Conservation (phyloP, 2,329 filamentous ascomycete genomes). For the Penicillium sp. region DNA sequence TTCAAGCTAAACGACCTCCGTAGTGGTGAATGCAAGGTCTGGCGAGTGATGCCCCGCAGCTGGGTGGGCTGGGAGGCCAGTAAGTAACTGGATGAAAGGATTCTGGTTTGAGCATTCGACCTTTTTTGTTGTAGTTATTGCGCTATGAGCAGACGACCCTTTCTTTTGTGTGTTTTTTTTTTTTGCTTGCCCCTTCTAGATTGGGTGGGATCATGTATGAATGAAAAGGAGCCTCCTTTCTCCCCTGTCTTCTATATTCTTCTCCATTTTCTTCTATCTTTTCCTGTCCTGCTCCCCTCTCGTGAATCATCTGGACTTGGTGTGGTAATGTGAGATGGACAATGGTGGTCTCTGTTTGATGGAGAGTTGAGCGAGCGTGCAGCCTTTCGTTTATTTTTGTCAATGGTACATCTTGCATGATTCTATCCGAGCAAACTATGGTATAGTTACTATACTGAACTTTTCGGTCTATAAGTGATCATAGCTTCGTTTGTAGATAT, state of each 20-base stretch:
- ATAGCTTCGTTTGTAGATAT: background rate
- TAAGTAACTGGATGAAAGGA: slow-evolving; percentile 9
- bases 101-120: background rate
- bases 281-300: slow-evolving; percentile 9
- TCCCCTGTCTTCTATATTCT: slow-evolving; percentile 8
- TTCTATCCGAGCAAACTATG: slow-evolving; percentile 2
- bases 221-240: slow-evolving; percentile 14
- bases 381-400: slow-evolving; percentile 17
- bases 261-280: slow-evolving; percentile 11
- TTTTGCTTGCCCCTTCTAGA: slow-evolving; percentile 13
- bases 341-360: slow-evolving; percentile 18
- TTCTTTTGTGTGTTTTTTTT: slow-evolving; percentile 2
- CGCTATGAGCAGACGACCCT: slow-evolving; percentile 13
- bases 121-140: slow-evolving; percentile 4
- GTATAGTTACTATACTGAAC: background rate
- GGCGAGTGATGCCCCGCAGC: slow-evolving; percentile 86
- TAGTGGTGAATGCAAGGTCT: slow-evolving; percentile 94
- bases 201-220: slow-evolving; percentile 22
- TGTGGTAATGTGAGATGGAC: slow-evolving; percentile 24
- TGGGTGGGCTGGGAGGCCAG: slow-evolving; percentile 82
- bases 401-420: slow-evolving; percentile 23
- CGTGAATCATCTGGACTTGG: slow-evolving; percentile 5
- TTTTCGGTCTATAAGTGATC: background rate
- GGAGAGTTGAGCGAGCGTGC: slow-evolving; percentile 29
- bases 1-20: slow-evolving; percentile 89